phyloP scores from a whole-genome alignment of 352 stramenopile genomes.

The Phytophthora sp. region DNA sequence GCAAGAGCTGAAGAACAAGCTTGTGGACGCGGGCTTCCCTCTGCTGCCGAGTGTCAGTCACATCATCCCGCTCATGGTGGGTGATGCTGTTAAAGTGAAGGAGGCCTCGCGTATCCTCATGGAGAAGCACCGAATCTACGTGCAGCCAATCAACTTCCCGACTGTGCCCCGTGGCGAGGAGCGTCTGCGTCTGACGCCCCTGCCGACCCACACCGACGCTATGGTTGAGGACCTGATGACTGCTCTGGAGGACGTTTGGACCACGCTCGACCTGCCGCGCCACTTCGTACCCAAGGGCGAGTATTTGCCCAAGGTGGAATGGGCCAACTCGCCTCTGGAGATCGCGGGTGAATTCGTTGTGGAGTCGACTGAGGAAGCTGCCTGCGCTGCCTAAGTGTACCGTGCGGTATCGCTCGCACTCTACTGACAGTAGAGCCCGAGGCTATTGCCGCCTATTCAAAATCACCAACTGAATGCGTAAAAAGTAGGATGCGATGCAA shows the following conservation, averaged over 20 bases:
- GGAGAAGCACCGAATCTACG: constrained; percentile 92
- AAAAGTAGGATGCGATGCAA: constrained; percentile 31
- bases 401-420: constrained; percentile 16
- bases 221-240: constrained; percentile 89
- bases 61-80: constrained; percentile 91
- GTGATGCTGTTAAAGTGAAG: constrained; percentile 90
- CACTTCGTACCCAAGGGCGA: constrained; percentile 66
- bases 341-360: constrained; percentile 53
- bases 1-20: constrained; percentile 80
- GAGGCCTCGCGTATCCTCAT: constrained; percentile 89
- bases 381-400: constrained; percentile 40
- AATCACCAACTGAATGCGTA: constrained; percentile 32
- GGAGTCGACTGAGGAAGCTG: constrained; percentile 37
- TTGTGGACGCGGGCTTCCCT: constrained; percentile 86
- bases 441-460: constrained; percentile 12
- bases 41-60: constrained; percentile 88
- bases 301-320: constrained; percentile 84
- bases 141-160: constrained; percentile 93
- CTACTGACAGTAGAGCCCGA: constrained; percentile 25
- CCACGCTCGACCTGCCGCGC: constrained; percentile 78
- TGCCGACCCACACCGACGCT: constrained; percentile 86
- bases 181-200: constrained; percentile 87
- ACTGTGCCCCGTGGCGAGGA: constrained; percentile 90
- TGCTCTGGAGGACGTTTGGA: constrained; percentile 89
- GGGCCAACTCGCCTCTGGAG: constrained; percentile 63